Percentiles rank a stretch among this genome's conserved stretches.
These are phyloP conservation scores for Hibiscus tridactylites DNA, from an alignment of 345 rosid genomes.

Conservation along the genomic window DNA sequence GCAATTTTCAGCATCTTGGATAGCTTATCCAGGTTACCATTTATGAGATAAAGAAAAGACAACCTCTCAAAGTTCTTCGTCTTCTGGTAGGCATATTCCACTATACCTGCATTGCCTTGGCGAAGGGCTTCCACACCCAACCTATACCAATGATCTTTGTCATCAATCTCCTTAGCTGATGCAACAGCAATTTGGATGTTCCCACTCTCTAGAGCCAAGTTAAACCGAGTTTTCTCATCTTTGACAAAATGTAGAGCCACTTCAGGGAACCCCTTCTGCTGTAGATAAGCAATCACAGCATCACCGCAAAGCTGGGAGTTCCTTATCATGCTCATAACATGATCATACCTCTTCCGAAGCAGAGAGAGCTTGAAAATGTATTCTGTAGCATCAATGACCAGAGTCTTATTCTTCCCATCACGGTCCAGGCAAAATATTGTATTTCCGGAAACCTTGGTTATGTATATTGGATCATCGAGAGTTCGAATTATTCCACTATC, in stretches of 20 bases:
- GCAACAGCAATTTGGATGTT: conserved; percentile 94
- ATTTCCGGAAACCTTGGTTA: conserved; percentile 65
- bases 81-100: conserved; percentile 70
- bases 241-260: conserved; percentile 97
- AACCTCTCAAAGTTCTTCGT: conserved; percentile 95
- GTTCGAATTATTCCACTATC: conserved; percentile 81
- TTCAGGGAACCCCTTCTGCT: conserved; percentile 97
- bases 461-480: conserved; percentile 77
- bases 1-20: conserved; percentile 92
- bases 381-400: conserved; percentile 76
- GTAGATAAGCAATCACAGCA: conserved; percentile 94
- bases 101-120: conserved; percentile 71
- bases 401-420: conserved; percentile 69
- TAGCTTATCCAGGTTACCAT: conserved; percentile 79
- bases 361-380: conserved; percentile 82
- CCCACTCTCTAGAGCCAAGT: conserved; percentile 92
- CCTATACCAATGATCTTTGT: conserved; percentile 88
- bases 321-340: conserved; percentile 95
- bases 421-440: conserved; percentile 76
- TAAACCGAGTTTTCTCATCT: conserved; percentile 89
- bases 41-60: conserved; percentile 83
- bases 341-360: conserved; percentile 71
- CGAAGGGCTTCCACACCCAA: conserved; percentile 98
- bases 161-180: conserved; percentile 77
- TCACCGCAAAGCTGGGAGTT: conserved; percentile 94